Evolutionary conservation across 768 basidiomycete genomes (phyloP), one percentile per base, ranked within the genome.

Genomic region (Chalciporus sphaerocephalus): DNA sequence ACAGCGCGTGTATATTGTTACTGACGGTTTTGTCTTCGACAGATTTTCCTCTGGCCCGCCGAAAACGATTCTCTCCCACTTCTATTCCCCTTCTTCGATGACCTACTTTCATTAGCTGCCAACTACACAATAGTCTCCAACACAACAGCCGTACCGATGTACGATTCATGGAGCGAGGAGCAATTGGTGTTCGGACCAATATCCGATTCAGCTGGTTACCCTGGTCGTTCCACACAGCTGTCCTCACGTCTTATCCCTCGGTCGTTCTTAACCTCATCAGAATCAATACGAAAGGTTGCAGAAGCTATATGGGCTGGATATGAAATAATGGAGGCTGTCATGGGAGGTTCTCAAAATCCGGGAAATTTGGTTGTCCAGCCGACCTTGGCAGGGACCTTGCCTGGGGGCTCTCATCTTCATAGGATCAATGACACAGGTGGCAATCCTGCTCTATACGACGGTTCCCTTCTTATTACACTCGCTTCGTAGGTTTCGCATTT

Each of bases 271-370:
- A 36, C 44, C 15, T 38, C 44, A 2, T 15, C 45, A 6, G 21
- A 17, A 2, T 54, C 48, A 8, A 20, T 44, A 11, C 41, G 28
- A 5, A 11, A 2, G 4, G 38, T 58, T 13, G 56, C 53, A 1
- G 42, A 55, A 48, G 56, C 53, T 2, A 52, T 58, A 25, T 55
- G 53, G 57, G 9, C 40, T 21, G 56, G 53, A 9, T 20, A 48
- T 6, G 17, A 47, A 21, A 49, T 50, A 13, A 30, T 50, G 7
- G 35, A 43, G 11, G 5, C 22, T 24, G 25, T 11, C 15, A 17
- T 24, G 16, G 32, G 25, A 25, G 32, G 18, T 10, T 21, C 20
- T 9, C 32, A 39, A 25, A 22, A 28, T 11, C 23, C 36, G 35
- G 38, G 25, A 40, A 10, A 30, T 30, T 6, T 13, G 13, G 18